These are phyloP conservation scores for Elsinoe necatrix DNA, from an alignment of 2,329 filamentous ascomycete species.

Conservation along the genomic window DNA sequence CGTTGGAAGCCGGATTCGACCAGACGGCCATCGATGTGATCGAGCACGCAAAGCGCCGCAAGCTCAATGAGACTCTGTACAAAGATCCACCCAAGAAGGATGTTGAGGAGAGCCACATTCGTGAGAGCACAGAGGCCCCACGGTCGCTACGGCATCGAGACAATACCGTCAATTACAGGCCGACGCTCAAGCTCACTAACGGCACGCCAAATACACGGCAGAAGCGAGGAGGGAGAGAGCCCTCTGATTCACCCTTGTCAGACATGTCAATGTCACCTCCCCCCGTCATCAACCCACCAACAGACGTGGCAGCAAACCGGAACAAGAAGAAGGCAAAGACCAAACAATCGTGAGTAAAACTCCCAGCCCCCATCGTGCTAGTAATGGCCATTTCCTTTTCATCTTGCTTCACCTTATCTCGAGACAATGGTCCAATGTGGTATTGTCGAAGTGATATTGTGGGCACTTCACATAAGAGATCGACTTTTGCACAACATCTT, in stretches of 20 bases:
- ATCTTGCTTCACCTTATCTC: neutral
- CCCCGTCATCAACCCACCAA: conserved; percentile 27
- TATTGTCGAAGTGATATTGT: conserved; percentile 3
- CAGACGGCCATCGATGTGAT: neutral
- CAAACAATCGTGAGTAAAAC: conserved; percentile 32
- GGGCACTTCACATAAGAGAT: neutral
- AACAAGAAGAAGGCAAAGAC: conserved; percentile 30
- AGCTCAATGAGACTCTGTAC: conserved; percentile 11
- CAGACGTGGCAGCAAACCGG: conserved; percentile 17
- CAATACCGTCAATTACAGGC: conserved; percentile 21
- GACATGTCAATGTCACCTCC: conserved; percentile 25
- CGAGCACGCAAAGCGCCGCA: conserved; percentile 4
- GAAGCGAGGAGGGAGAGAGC: conserved; percentile 15
- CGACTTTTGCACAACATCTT: neutral
- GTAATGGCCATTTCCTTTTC: neutral
- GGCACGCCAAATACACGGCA: conserved; percentile 1
- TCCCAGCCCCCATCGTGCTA: neutral
- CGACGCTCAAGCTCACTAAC: conserved; percentile 17
- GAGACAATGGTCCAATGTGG: neutral
- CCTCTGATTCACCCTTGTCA: conserved; percentile 27
- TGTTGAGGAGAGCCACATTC: conserved; percentile 9
- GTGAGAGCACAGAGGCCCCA: neutral
- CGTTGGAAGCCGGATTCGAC: conserved; percentile 11
- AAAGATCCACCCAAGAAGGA: conserved; percentile 1
- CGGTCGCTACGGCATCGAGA: conserved; percentile 18